A percentile compares a stretch with the other conserved stretches of the same genome.
phyloP scores from a whole-genome alignment of 805 yeast species.

The Sugiyamaella mastotermitis region DNA sequence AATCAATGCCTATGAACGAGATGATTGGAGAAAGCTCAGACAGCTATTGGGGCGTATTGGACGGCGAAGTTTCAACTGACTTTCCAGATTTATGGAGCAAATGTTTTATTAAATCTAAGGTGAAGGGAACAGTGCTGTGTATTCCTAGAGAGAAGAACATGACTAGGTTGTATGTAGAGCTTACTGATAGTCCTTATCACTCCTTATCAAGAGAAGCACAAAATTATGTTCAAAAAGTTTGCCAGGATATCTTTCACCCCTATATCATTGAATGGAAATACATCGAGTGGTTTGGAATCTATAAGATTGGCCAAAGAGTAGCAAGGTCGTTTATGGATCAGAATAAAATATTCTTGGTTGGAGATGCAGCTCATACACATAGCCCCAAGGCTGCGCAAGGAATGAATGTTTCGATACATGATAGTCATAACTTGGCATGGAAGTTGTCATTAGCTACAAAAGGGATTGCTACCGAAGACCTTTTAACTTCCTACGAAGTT shows the following conservation, averaged over 20 bases:
- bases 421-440: constrained; percentile 30
- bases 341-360: constrained; percentile 26
- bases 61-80: constrained; percentile 31
- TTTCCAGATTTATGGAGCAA: constrained; percentile 33
- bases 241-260: constrained; percentile 28
- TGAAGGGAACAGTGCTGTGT: constrained; percentile 30
- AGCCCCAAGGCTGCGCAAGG: constrained; percentile 33
- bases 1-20: constrained; percentile 28
- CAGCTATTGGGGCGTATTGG: constrained; percentile 34
- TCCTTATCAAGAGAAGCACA: constrained; percentile 11
- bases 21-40: constrained; percentile 34
- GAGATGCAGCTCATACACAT: constrained; percentile 31
- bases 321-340: constrained; percentile 8
- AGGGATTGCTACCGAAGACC: constrained; percentile 21
- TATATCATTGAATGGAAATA: constrained; percentile 13
- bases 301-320: constrained; percentile 32
- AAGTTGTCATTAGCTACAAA: constrained; percentile 29
- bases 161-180: constrained; percentile 31
- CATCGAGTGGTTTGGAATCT: constrained; percentile 29
- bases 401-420: constrained; percentile 29
- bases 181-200: constrained; percentile 22
- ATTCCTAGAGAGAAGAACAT: constrained; percentile 33
- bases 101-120: constrained; percentile 31
- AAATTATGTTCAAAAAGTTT: constrained; percentile 24
- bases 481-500: constrained; percentile 28